Conservation (phyloP, 208 protist species). For the Crithidia mellificae region DNA sequence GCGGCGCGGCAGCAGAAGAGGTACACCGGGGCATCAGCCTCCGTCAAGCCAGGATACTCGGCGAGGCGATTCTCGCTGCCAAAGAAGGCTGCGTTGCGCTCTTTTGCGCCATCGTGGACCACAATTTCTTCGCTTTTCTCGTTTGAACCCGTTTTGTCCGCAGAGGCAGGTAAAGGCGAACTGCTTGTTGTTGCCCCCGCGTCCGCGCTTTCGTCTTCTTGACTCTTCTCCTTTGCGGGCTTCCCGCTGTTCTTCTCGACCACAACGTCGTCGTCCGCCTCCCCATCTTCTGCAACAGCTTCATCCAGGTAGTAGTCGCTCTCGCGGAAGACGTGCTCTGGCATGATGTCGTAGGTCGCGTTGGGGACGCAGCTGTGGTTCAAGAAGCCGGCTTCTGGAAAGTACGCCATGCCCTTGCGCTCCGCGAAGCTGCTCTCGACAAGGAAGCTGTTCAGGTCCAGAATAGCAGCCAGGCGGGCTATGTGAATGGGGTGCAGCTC, state of each 20-base stretch:
- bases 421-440: conserved; percentile 83
- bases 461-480: conserved; percentile 75
- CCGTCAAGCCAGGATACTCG: conserved; percentile 43
- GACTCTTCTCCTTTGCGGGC: no score
- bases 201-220: no score
- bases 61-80: conserved; percentile 17
- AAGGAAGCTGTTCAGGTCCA: conserved; percentile 88
- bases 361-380: conserved; percentile 91
- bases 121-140: background rate
- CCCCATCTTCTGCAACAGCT: conserved; percentile 5
- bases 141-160: no score
- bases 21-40: conserved; percentile 54
- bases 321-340: conserved; percentile 72
- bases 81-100: conserved; percentile 32
- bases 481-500: conserved; percentile 86
- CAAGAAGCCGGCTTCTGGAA: conserved; percentile 83
- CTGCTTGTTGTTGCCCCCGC: no score
- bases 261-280: background rate
- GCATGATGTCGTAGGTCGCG: conserved; percentile 83
- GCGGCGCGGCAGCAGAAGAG: conserved; percentile 87
- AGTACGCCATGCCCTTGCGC: conserved; percentile 89
- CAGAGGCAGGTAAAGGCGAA: no score
- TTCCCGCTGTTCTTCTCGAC: no score
- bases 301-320: conserved; percentile 83
- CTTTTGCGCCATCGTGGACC: background rate